phyloP scores from a whole-genome alignment of 163 green algal species.

The Picocystis sp. region DNA sequence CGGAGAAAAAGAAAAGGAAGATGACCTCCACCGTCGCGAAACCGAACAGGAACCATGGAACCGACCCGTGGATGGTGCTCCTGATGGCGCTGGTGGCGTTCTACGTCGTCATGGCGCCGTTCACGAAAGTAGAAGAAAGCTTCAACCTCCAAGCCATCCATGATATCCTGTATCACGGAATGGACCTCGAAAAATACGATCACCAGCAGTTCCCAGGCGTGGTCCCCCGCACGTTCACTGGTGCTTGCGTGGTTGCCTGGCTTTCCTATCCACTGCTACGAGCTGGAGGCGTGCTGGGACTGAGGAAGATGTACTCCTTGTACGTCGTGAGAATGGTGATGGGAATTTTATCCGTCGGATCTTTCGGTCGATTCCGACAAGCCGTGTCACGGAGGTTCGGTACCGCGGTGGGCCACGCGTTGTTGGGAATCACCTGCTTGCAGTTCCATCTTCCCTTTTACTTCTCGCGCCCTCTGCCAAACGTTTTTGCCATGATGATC shows the following conservation, averaged over 20 bases:
- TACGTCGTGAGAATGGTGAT: conserved; percentile 23
- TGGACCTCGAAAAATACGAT: conserved; percentile 41
- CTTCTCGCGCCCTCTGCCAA: conserved; percentile 47
- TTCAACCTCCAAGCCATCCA: conserved; percentile 64
- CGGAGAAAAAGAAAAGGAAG: too few species aligned
- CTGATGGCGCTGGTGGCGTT: conserved; percentile 18
- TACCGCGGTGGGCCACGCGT: conserved; percentile 2
- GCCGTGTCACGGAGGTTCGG: conserved; percentile 10
- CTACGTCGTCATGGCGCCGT: conserved; percentile 30
- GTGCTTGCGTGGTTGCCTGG: conserved; percentile 5
- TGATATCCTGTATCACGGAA: conserved; percentile 47
- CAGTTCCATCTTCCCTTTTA: conserved; percentile 81
- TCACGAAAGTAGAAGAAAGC: conserved; percentile 74
- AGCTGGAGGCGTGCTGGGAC: neutral
- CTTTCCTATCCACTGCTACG: conserved; percentile 3
- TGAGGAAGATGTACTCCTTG: conserved; percentile 12
- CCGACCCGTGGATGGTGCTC: conserved; percentile 6
- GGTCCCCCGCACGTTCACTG: conserved; percentile 58
- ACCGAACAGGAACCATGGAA: neutral
- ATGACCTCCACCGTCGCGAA: too few species aligned
- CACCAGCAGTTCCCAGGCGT: conserved; percentile 65
- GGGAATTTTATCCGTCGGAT: neutral
- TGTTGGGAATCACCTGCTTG: conserved; percentile 21
- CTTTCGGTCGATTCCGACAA: conserved; percentile 11
- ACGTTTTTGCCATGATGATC: conserved; percentile 48